Evolutionary conservation across 768 basidiomycete genomes (phyloP).

Genomic region (Tulasnella sp.): DNA sequence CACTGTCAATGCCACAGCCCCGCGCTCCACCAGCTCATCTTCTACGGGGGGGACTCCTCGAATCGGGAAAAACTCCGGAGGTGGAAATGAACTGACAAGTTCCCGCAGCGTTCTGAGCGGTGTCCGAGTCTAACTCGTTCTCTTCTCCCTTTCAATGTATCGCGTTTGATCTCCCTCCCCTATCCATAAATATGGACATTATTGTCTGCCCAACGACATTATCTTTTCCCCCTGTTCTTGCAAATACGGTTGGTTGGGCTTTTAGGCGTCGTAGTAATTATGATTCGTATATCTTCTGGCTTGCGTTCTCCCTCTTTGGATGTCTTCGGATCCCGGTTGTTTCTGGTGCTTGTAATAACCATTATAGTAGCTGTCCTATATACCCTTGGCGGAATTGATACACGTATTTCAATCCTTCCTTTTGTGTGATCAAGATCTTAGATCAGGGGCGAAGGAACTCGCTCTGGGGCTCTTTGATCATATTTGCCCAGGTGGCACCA

Average conservation of each 20-base stretch:
- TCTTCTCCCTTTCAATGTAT: neutral
- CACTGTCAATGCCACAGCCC: neutral
- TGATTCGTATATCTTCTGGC: neutral
- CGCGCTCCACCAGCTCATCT: conserved; percentile 1
- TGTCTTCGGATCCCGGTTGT: neutral
- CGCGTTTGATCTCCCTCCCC: neutral
- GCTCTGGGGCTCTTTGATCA: neutral
- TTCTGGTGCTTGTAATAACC: neutral
- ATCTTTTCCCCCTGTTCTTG: neutral
- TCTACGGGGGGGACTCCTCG: neutral
- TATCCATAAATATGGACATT: neutral
- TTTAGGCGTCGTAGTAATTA: neutral
- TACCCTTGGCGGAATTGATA: neutral
- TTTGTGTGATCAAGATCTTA: neutral
- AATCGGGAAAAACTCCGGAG: neutral
- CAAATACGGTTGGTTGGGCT: neutral
- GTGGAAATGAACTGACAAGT: neutral
- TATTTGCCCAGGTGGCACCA: neutral
- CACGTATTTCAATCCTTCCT: neutral
- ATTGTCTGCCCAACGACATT: neutral
- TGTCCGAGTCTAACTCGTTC: neutral
- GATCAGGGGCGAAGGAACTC: too few species aligned
- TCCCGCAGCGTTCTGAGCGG: neutral
- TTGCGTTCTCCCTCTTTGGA: neutral
- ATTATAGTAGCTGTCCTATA: neutral